Percentiles rank a stretch among this genome's conserved stretches.
Evolutionary conservation across 2,329 filamentous ascomycete species (phyloP).

Genomic region (Aspergillus oerlinghausenensis): DNA sequence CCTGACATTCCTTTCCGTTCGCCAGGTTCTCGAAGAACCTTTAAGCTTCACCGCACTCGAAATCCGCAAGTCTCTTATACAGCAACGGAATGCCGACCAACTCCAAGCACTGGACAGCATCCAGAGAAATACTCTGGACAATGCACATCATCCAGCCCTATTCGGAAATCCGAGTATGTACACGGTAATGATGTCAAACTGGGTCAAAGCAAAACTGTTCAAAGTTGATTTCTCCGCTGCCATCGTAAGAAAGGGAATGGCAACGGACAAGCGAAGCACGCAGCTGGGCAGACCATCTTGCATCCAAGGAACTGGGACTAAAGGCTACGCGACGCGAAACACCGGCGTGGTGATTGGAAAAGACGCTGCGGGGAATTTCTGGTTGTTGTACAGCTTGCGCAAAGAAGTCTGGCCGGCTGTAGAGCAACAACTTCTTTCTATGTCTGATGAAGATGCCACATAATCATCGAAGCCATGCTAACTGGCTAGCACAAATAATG

Average conservation of each 20-base stretch:
- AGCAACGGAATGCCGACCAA: constrained; percentile 16
- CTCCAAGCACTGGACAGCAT: constrained; percentile 13
- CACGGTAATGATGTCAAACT: constrained; percentile 39
- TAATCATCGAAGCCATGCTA: too few species aligned
- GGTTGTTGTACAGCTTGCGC: constrained; percentile 21
- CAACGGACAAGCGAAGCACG: constrained; percentile 1
- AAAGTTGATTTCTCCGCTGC: constrained; percentile 35
- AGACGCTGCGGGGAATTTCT: constrained; percentile 30
- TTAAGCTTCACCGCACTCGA: constrained; percentile 7
- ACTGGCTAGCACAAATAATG: too few species aligned
- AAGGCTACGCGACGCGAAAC: constrained; percentile 7
- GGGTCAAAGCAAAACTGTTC: constrained; percentile 36
- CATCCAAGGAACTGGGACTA: constrained; percentile 4
- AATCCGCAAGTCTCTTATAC: constrained; percentile 12
- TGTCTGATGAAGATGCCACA: not conserved
- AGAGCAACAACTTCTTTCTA: not conserved
- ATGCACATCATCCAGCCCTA: constrained; percentile 17
- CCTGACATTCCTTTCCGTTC: constrained; percentile 4
- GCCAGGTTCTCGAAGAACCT: constrained; percentile 5
- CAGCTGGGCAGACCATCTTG: constrained; percentile 9
- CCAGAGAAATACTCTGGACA: constrained; percentile 1
- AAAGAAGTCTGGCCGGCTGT: constrained; percentile 17
- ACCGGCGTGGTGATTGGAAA: constrained; percentile 27
- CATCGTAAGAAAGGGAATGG: constrained; percentile 10
- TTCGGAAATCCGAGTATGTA: constrained; percentile 30